Conservation (phyloP, 805 yeast species). For the Kregervanrija fluxuum region DNA sequence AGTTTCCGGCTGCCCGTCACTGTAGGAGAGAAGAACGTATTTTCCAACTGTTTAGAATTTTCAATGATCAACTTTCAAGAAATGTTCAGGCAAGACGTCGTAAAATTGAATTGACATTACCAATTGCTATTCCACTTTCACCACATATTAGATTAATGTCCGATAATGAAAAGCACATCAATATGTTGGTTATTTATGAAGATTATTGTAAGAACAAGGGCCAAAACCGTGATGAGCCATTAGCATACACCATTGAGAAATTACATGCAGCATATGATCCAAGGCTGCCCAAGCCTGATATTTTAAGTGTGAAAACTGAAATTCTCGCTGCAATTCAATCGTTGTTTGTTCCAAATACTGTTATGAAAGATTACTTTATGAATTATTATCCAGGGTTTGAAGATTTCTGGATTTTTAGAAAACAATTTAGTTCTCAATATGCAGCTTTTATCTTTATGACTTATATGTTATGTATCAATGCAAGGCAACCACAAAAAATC, state of each 20-base stretch:
- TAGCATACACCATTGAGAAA: constrained; percentile 78
- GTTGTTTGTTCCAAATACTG: constrained; percentile 74
- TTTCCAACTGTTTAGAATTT: constrained; percentile 82
- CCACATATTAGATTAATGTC: constrained; percentile 88
- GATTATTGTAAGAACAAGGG: constrained; percentile 69
- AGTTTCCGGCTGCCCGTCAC: constrained; percentile 96
- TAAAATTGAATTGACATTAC: constrained; percentile 76
- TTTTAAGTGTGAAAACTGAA: constrained; percentile 82
- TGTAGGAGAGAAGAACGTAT: constrained; percentile 94
- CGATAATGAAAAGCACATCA: constrained; percentile 70
- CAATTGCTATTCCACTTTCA: constrained; percentile 87
- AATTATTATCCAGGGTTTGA: constrained; percentile 68
- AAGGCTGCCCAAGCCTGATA: constrained; percentile 86
- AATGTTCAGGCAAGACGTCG: constrained; percentile 87
- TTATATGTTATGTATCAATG: constrained; percentile 87
- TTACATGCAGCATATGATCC: constrained; percentile 91
- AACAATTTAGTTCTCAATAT: constrained; percentile 90
- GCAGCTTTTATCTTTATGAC: constrained; percentile 91
- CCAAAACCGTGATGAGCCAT: constrained; percentile 81
- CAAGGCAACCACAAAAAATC: constrained; percentile 90
- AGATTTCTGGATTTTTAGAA: constrained; percentile 95
- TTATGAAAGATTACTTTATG: constrained; percentile 72
- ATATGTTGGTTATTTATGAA: constrained; percentile 81
- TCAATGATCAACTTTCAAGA: constrained; percentile 71
- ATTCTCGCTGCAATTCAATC: constrained; percentile 87